Evolutionary conservation across 306 rosid species (phyloP), one percentile per base, ranked within the genome.

Genomic region (Parietaria judaica): DNA sequence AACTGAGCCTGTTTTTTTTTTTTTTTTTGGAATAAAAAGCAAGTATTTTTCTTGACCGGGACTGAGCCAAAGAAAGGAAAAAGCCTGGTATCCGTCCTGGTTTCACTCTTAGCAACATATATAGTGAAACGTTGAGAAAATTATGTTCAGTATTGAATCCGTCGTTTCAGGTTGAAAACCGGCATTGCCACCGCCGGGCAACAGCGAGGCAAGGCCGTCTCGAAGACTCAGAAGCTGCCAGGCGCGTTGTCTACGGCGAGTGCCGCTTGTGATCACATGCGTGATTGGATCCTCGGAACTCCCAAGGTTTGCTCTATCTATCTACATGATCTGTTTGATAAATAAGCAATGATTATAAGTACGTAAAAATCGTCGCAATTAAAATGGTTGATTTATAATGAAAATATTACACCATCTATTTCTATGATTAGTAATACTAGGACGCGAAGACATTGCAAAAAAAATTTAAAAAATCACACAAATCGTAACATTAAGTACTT

Each of bases 221-320:
- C 80, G 37, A 80, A 73, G 69, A 86, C 94, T 58, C 66, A 86
- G 73, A 85, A 85, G 75, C 48, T 60, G 67, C 80, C 84, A 0
- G 78, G 94, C 61, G 89, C 94, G 41, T 36, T 85, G 34, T 85
- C 94, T 57, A 86, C 89, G 47, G 88, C 94, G 35, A 82, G 86
- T 80, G 51, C 94, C 15, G 86, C 94, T 59, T 85, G 88, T 69
- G 94, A 85, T 82, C 94, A 85, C 43, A 82, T 85, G 2, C 88
- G 66, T 34, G 82, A 85, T 65, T 85, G 94, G 94, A 80, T 85
- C 52, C 65, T 82, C 8, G 89, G 84, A 12, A 85, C 88, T 66
- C 84, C 84, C 8, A 83, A 85, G 86, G 94, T 85, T 60, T n/a
- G 50, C 64, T 55, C 46, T 11, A 11, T 46, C 31, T 23, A 56